Evolutionary conservation across 1,284 basidiomycete genomes (phyloP).

Genomic region (Gymnopus androsaceus): DNA sequence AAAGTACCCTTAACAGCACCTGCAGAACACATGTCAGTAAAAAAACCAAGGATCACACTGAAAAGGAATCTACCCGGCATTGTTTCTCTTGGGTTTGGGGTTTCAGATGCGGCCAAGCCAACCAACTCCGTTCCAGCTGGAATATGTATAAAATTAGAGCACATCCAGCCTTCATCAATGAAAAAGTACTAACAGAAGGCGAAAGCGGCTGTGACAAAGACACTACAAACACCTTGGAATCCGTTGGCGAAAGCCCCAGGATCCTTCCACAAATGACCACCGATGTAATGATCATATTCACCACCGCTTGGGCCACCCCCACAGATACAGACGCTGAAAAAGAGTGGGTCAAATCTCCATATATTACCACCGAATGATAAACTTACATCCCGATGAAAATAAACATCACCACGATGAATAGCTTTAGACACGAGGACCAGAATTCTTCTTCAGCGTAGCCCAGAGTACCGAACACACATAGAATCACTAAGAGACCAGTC

Average conservation of each 20-base stretch:
- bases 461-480: constrained; percentile 43
- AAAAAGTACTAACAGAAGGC: constrained; percentile 45
- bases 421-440: constrained; percentile 58
- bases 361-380: neutral
- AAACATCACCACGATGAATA: constrained; percentile 54
- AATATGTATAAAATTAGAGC: constrained; percentile 1
- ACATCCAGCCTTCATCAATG: neutral
- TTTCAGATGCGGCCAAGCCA: constrained; percentile 62
- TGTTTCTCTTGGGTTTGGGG: constrained; percentile 57
- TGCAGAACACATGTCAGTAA: neutral
- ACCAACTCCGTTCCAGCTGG: constrained; percentile 67
- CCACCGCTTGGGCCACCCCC: constrained; percentile 48
- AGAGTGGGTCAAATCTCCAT: too few species aligned
- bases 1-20: constrained; percentile 48
- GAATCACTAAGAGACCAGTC: constrained; percentile 30
- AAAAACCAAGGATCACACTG: neutral
- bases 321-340: constrained; percentile 37
- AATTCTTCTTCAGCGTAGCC: constrained; percentile 59
- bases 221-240: constrained; percentile 45
- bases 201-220: constrained; percentile 55
- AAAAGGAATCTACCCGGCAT: constrained; percentile 45
- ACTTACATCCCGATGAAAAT: constrained; percentile 52
- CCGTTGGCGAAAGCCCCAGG: constrained; percentile 54
- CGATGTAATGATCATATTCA: constrained; percentile 40
- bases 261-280: constrained; percentile 51